Evolutionary conservation across 352 stramenopile genomes (phyloP).

Genomic region (Phytophthora pini): DNA sequence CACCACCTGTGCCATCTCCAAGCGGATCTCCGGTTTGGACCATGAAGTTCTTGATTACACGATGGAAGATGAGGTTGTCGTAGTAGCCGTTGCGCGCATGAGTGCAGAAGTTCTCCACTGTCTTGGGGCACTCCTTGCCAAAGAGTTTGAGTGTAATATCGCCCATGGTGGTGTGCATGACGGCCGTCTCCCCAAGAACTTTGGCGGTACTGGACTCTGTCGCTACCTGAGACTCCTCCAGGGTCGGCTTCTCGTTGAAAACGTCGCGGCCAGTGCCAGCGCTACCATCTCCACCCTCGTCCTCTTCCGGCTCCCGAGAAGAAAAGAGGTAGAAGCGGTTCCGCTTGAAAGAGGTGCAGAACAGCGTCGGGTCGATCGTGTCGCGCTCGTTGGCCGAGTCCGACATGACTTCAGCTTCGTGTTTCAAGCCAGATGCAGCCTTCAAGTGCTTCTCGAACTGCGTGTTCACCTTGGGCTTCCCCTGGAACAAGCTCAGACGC

Average conservation of each 20-base stretch:
- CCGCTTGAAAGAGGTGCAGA: constrained; percentile 90
- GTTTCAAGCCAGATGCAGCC: constrained; percentile 52
- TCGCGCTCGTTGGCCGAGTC: constrained; percentile 48
- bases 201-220: constrained; percentile 76
- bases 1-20: constrained; percentile 97
- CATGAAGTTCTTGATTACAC: constrained; percentile 99
- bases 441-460: constrained; percentile 93
- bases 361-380: constrained; percentile 85
- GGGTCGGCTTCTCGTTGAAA: constrained; percentile 98
- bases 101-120: constrained; percentile 98
- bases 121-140: constrained; percentile 93
- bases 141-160: constrained; percentile 99
- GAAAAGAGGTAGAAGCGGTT: constrained; percentile 98
- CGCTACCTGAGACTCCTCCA: constrained; percentile 92
- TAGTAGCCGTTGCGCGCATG: constrained; percentile 98
- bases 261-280: constrained; percentile 89
- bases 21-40: constrained; percentile 96
- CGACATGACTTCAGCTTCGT: constrained; percentile 67
- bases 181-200: constrained; percentile 75
- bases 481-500: constrained; percentile 93
- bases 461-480: constrained; percentile 95
- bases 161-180: constrained; percentile 98
- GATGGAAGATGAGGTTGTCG: constrained; percentile 99
- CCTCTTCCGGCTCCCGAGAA: constrained; percentile 90
- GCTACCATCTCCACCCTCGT: constrained; percentile 65